Conservation (phyloP, 129 eudicot species). For the Arctium lappa region DNA sequence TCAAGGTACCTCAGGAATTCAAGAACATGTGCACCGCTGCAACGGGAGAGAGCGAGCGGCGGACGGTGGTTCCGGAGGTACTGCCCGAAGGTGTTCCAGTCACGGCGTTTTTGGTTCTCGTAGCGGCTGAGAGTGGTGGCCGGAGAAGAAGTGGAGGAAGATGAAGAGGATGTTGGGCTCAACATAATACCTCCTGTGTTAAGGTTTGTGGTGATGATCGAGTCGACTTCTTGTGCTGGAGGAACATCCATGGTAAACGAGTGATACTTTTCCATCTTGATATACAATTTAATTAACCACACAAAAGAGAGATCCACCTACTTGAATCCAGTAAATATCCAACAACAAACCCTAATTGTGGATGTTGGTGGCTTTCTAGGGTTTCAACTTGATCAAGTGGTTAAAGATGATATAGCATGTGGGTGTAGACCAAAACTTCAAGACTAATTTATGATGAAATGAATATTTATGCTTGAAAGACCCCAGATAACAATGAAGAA, state of each 20-base stretch:
- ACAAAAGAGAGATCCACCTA: conserved; percentile 16
- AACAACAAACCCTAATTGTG: conserved; percentile 25
- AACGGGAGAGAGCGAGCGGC: conserved; percentile 63
- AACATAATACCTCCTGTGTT: conserved; percentile 11
- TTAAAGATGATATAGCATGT: neutral
- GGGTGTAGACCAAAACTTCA: conserved; percentile 19
- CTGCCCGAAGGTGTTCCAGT: conserved; percentile 92
- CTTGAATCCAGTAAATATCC: neutral
- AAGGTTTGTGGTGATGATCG: conserved; percentile 30
- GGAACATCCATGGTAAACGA: conserved; percentile 33
- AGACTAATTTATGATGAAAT: conserved; percentile 12
- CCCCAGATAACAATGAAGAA: conserved; percentile 34
- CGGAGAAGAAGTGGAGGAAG: conserved; percentile 35
- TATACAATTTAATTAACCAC: neutral
- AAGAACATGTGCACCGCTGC: conserved; percentile 86
- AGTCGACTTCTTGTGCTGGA: conserved; percentile 40
- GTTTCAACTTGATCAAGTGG: conserved; percentile 25
- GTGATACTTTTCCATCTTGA: conserved; percentile 38
- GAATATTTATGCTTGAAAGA: conserved; percentile 35
- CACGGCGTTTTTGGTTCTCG: conserved; percentile 89
- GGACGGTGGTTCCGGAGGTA: conserved; percentile 93
- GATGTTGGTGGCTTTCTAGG: conserved; percentile 19
- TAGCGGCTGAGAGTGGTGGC: conserved; percentile 78
- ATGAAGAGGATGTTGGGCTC: conserved; percentile 31
- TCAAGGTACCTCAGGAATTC: conserved; percentile 77